Conservation (phyloP, 2,329 filamentous ascomycete genomes). For the Arthrocladium fulminans region DNA sequence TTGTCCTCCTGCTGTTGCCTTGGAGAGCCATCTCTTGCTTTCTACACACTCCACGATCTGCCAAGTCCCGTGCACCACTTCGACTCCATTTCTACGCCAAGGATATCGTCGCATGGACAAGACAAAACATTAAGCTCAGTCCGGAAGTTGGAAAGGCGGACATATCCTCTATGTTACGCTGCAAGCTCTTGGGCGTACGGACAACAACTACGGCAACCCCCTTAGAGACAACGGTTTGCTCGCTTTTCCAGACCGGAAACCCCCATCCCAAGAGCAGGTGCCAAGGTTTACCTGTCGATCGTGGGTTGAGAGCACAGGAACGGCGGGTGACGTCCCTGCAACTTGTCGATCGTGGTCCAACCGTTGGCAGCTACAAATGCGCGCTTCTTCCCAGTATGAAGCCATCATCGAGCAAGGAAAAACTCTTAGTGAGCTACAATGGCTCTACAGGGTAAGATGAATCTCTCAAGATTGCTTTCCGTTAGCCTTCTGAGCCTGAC, state of each 20-base stretch:
- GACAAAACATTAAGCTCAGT: background rate
- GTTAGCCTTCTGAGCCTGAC: slow-evolving; percentile 3
- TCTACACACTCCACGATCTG: too few species aligned
- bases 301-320: background rate
- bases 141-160: background rate
- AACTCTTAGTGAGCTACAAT: background rate
- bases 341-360: background rate
- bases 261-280: background rate
- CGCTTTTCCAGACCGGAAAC: background rate
- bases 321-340: background rate
- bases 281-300: background rate
- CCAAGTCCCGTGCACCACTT: too few species aligned
- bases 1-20: too few species aligned
- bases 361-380: background rate
- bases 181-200: background rate
- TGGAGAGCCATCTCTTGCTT: background rate
- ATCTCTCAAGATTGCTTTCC: slow-evolving; percentile 21
- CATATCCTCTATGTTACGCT: background rate
- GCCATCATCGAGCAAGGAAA: slow-evolving; percentile 1
- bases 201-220: background rate
- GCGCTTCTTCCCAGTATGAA: background rate
- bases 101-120: background rate
- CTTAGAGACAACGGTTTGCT: background rate
- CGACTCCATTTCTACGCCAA: background rate
- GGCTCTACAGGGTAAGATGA: slow-evolving; percentile 18